A percentile compares a stretch with the other conserved stretches of the same genome.
Evolutionary conservation across 164 flowering plant species (phyloP).

Genomic region (Magnolia sinica): DNA sequence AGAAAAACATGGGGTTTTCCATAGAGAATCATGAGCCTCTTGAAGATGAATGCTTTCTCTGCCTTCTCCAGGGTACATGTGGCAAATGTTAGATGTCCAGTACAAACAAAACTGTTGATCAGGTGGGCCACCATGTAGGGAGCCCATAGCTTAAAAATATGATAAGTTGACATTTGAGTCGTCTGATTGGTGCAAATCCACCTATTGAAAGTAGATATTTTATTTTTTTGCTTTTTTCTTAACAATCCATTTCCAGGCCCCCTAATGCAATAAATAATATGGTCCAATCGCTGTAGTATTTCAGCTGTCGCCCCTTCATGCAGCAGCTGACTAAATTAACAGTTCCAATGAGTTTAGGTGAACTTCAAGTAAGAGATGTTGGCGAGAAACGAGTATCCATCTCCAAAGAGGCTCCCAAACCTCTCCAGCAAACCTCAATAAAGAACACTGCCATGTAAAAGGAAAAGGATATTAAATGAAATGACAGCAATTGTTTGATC

Average conservation of each 20-base stretch:
- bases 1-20: background rate
- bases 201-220: no score
- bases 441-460: background rate
- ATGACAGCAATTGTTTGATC: slow-evolving; percentile 71
- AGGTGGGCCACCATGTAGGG: background rate
- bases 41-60: background rate
- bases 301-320: no score
- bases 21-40: background rate
- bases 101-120: background rate
- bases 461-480: slow-evolving; percentile 85
- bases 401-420: background rate
- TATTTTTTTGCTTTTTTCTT: no score
- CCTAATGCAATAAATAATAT: background rate
- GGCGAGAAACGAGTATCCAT: background rate
- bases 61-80: background rate
- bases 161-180: no score
- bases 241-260: background rate
- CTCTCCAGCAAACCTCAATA: background rate
- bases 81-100: background rate
- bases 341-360: background rate
- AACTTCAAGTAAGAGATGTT: background rate
- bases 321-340: background rate
- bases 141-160: no score
- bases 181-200: no score
- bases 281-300: background rate